Evolutionary conservation across 495 filamentous ascomycete species (phyloP).

Genomic region (Hyaloscypha variabilis): DNA sequence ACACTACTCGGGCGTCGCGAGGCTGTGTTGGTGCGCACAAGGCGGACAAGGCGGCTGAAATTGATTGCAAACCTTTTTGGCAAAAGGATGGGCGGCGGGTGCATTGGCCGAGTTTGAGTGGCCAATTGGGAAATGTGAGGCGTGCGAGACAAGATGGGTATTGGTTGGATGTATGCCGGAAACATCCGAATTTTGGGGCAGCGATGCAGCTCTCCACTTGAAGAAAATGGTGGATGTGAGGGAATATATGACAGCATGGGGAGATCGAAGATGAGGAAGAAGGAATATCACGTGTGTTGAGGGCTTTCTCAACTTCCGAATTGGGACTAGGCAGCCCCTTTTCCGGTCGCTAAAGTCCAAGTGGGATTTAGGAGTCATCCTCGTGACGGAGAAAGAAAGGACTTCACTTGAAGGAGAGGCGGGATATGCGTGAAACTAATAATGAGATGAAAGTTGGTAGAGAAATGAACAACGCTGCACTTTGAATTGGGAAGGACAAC

Average conservation of each 20-base stretch:
- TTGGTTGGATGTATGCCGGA: neutral
- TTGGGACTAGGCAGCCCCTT: neutral
- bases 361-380: no score
- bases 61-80: constrained; percentile 1
- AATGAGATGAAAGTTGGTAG: no score
- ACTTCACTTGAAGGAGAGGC: no score
- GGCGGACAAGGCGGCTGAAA: neutral
- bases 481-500: neutral
- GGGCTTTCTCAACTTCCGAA: neutral
- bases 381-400: no score
- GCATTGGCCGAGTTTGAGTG: neutral
- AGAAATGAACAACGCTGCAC: no score
- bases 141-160: neutral
- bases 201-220: neutral
- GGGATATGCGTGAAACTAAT: no score
- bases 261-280: neutral
- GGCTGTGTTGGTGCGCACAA: neutral
- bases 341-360: neutral
- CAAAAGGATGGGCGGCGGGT: neutral
- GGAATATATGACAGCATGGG: neutral
- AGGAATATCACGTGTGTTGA: neutral
- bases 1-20: neutral
- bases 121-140: neutral
- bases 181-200: neutral
- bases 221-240: neutral